Percentiles rank a stretch among this genome's conserved stretches.
Evolutionary conservation across 257 asterid genomes (phyloP).

Genomic region (Solanum bulbocastanum): DNA sequence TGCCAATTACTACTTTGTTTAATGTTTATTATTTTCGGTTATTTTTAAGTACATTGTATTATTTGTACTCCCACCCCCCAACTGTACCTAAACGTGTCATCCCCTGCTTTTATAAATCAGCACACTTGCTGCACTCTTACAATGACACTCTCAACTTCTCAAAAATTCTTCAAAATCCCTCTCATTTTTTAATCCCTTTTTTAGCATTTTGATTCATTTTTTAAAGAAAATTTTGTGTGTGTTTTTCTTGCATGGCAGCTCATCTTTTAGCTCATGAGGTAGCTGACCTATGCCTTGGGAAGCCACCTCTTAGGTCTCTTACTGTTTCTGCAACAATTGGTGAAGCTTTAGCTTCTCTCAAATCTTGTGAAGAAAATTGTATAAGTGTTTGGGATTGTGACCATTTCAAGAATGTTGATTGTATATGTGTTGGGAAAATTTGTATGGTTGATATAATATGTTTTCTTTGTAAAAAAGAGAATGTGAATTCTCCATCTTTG

Average conservation of each 20-base stretch:
- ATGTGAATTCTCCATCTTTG: slow-evolving; percentile 34
- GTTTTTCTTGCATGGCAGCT: slow-evolving; percentile 60
- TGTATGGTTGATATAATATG: slow-evolving; percentile 76
- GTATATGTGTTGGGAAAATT: slow-evolving; percentile 62
- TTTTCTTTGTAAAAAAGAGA: slow-evolving; percentile 50
- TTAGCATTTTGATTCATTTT: neutral
- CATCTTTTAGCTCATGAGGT: slow-evolving; percentile 45
- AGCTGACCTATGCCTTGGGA: slow-evolving; percentile 89
- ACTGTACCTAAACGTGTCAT: neutral
- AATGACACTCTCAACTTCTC: neutral
- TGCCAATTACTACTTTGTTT: no score
- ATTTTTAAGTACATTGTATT: no score
- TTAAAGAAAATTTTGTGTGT: neutral
- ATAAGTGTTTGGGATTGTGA: slow-evolving; percentile 78
- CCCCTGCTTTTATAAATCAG: neutral
- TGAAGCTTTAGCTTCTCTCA: slow-evolving; percentile 58
- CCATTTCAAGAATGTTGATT: slow-evolving; percentile 21
- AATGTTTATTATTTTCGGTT: no score
- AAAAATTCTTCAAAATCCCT: neutral
- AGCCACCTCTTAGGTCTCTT: slow-evolving; percentile 72
- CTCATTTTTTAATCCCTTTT: neutral
- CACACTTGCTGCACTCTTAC: neutral
- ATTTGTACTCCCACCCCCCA: no score
- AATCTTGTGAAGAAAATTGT: slow-evolving; percentile 29
- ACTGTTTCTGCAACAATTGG: slow-evolving; percentile 48